A percentile compares a stretch with the other conserved stretches of the same genome.
Evolutionary conservation across 495 filamentous ascomycete genomes (phyloP).

Genomic region (Podospora pseudopauciseta): DNA sequence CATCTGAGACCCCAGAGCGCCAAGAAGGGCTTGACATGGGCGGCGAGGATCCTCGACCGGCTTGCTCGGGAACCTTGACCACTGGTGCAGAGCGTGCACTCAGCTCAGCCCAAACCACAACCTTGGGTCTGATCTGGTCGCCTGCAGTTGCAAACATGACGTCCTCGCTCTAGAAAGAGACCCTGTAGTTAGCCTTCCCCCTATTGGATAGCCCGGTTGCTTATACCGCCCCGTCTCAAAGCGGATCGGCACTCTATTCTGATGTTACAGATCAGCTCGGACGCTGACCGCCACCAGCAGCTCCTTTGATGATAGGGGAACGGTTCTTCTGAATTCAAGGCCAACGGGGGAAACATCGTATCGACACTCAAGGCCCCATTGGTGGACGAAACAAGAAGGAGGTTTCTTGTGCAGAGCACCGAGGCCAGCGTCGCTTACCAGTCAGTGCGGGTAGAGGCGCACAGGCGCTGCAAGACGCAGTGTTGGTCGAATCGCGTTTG

Average conservation of each 20-base stretch:
- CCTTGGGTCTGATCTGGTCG: slow-evolving; percentile 23
- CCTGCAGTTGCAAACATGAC: slow-evolving; percentile 12
- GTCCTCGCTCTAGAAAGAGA: not conserved
- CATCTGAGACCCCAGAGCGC: not conserved
- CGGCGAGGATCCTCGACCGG: not conserved
- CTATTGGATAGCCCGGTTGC: not conserved
- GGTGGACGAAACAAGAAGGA: not conserved
- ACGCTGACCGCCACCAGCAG: not conserved
- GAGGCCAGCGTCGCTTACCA: not conserved
- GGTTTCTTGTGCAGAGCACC: not conserved
- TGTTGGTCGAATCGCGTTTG: not conserved
- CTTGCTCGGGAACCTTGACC: slow-evolving; percentile 11
- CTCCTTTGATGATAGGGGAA: not conserved
- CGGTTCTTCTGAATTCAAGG: not conserved
- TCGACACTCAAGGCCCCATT: not conserved
- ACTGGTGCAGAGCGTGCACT: not conserved
- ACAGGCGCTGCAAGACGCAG: not conserved
- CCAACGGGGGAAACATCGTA: not conserved
- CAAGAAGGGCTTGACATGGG: slow-evolving; percentile 11
- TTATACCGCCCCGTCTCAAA: not conserved
- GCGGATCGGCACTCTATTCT: not conserved
- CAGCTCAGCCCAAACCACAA: slow-evolving; percentile 23
- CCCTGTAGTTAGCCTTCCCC: not conserved
- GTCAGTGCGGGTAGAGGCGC: not conserved
- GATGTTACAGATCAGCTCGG: not conserved